Evolutionary conservation across 75 land plant species (phyloP).

Genomic region (Adiantum capillusveneris): DNA sequence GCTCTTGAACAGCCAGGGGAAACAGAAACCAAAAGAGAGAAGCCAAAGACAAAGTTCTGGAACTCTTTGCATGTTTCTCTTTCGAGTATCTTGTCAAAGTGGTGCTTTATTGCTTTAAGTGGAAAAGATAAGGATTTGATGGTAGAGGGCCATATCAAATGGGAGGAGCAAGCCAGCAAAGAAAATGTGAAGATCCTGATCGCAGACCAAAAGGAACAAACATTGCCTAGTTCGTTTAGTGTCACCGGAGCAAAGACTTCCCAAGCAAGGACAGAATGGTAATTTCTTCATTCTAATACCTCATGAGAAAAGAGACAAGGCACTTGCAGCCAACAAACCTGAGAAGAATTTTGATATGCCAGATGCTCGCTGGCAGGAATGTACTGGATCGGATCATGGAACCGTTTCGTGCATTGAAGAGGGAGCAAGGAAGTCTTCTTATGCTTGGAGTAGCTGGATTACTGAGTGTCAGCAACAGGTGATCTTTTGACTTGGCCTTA

Average conservation of each 20-base stretch:
- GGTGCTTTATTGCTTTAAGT: neutral
- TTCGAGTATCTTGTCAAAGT: neutral
- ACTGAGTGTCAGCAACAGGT: slow-evolving; percentile 35
- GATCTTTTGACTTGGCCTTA: neutral
- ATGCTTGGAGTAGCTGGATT: slow-evolving; percentile 40
- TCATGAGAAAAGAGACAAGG: neutral
- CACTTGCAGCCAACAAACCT: neutral
- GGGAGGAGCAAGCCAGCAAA: too few species aligned
- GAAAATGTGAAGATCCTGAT: too few species aligned
- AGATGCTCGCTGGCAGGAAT: slow-evolving; percentile 11
- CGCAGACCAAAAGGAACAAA: too few species aligned
- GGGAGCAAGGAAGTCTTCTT: slow-evolving; percentile 35
- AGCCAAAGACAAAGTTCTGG: neutral
- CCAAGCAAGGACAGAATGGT: neutral
- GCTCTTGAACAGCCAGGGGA: slow-evolving; percentile 29
- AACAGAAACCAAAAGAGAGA: slow-evolving; percentile 2
- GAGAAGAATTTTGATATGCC: neutral
- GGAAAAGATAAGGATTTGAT: neutral
- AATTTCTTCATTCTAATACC: neutral
- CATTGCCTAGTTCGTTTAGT: too few species aligned
- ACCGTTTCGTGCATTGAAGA: slow-evolving; percentile 23
- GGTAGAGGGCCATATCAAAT: too few species aligned
- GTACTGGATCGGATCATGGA: slow-evolving; percentile 17
- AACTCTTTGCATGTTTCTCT: neutral
- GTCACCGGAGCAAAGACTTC: too few species aligned